These are phyloP conservation scores for Vaccinium myrtillus DNA, from an alignment of 148 eudicot genomes.

Conservation along the genomic window DNA sequence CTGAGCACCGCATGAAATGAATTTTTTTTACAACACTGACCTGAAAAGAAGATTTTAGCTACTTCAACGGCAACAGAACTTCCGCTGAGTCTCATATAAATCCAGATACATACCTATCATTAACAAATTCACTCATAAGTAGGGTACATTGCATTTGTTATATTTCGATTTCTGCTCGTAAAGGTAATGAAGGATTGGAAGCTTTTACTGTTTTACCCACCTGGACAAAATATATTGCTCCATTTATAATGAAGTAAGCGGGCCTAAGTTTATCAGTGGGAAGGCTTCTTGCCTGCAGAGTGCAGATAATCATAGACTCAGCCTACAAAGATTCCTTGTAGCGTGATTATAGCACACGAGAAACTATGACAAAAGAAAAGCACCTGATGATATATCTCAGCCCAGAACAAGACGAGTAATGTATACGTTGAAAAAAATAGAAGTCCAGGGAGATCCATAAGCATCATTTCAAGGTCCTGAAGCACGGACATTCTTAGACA, in stretches of 20 bases:
- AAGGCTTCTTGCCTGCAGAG: constrained; percentile 56
- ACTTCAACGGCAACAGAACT: constrained; percentile 41
- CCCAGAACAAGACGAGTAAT: constrained; percentile 71
- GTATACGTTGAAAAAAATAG: constrained; percentile 78
- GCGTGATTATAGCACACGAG: too few relatives aligned
- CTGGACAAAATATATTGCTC: constrained; percentile 48
- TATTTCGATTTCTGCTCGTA: too few relatives aligned
- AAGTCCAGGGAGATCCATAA: constrained; percentile 74
- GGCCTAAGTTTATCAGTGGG: constrained; percentile 53
- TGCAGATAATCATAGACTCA: constrained; percentile 15
- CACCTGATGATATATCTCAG: constrained; percentile 84
- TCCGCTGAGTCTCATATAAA: constrained; percentile 34
- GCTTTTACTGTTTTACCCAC: constrained; percentile 18
- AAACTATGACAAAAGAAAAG: not conserved
- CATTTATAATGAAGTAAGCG: constrained; percentile 48
- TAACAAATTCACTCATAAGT: constrained; percentile 8
- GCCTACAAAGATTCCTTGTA: not conserved
- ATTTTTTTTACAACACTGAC: constrained; percentile 23
- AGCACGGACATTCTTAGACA: not conserved
- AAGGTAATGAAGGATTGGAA: not conserved
- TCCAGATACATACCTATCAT: constrained; percentile 53
- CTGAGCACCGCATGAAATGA: not conserved
- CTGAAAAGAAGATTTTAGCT: constrained; percentile 52
- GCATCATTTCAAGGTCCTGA: constrained; percentile 54
- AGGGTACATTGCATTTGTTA: not conserved